These are phyloP conservation scores for Aspergillus uvarum DNA, from an alignment of 2,329 filamentous ascomycete genomes.

Conservation along the genomic window DNA sequence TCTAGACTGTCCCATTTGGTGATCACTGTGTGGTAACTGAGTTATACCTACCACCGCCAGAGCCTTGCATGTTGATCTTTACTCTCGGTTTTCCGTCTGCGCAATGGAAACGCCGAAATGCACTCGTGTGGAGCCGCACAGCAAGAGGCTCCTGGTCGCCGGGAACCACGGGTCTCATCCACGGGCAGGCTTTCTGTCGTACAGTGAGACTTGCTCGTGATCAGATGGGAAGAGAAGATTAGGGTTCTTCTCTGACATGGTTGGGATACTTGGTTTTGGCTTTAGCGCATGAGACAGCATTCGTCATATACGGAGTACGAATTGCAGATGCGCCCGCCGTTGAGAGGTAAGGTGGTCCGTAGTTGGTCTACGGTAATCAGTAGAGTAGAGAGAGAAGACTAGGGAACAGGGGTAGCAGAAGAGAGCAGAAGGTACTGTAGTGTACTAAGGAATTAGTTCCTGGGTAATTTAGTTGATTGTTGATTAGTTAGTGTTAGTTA, in stretches of 20 bases:
- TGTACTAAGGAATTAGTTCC: too few relatives aligned
- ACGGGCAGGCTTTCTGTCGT: constrained; percentile 4
- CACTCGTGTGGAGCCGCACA: background rate
- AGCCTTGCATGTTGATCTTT: background rate
- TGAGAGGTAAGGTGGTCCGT: background rate
- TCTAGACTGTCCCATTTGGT: background rate
- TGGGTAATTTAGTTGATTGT: background rate
- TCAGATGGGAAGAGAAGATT: background rate
- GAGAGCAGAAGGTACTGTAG: too few relatives aligned
- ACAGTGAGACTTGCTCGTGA: constrained; percentile 1
- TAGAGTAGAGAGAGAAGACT: background rate
- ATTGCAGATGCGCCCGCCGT: background rate
- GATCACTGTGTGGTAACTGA: background rate
- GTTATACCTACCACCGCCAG: background rate
- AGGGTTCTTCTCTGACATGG: constrained; percentile 5
- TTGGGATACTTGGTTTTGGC: background rate
- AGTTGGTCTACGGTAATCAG: too few relatives aligned
- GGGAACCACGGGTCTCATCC: constrained; percentile 1
- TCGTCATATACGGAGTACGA: constrained; percentile 5
- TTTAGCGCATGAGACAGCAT: constrained; percentile 4
- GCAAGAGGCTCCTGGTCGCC: background rate
- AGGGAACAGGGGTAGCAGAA: background rate
- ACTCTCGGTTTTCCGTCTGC: too few relatives aligned
- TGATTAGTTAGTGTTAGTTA: background rate
- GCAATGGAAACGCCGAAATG: background rate